Base-by-base conservation (phyloP, 176 grass and related monocot genomes). In the Oryza longistaminata region DNA sequence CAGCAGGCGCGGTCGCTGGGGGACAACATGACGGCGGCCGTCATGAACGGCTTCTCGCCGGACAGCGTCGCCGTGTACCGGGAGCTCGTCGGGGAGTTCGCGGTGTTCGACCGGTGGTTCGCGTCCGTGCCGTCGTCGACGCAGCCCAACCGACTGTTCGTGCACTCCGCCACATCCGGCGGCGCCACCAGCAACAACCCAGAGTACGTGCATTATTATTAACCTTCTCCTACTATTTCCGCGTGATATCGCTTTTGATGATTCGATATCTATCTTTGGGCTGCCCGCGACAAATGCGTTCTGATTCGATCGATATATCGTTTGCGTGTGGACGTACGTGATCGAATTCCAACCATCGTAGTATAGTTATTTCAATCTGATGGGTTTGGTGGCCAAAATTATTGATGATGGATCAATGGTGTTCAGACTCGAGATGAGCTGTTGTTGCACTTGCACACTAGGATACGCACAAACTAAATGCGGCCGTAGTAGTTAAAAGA, bases 71-170 rank as follows among this genome's bases (percentile, higher is more conserved):
- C 91, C 19, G 96, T 99, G 3, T 99, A 96, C 91, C 70, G 78
- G 15, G 91, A 92, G 70, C 90, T 99, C 45, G 96, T 99, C 65
- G 1, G 60, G 9, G 78, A 99, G 79, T 99, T 99, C 86, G 96
- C 96, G 8, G 93, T 99, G 33, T 95, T 88, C 72, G 96, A 99
- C 86, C 76, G 96, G 0, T 99, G 96, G 96, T 99, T 99, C 78
- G 96, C 96, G 11, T 92, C 96, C 58, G 90, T 96, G 24, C 96
- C 96, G 1, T 69, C 96, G 31, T 99, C 96, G 13, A 99, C 96
- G 8, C 96, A 94, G 88, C 96, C 96, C 69, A 99, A 99, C 83
- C 87, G 96, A 1, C 72, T 96, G 37, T 99, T 90, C 81, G 93
- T 99, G 13, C 96, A 99, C 86, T 99, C 96, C 60, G 91, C 73